phyloP scores from a whole-genome alignment of 2,329 filamentous ascomycete species.

The Apiospora saccharicola region DNA sequence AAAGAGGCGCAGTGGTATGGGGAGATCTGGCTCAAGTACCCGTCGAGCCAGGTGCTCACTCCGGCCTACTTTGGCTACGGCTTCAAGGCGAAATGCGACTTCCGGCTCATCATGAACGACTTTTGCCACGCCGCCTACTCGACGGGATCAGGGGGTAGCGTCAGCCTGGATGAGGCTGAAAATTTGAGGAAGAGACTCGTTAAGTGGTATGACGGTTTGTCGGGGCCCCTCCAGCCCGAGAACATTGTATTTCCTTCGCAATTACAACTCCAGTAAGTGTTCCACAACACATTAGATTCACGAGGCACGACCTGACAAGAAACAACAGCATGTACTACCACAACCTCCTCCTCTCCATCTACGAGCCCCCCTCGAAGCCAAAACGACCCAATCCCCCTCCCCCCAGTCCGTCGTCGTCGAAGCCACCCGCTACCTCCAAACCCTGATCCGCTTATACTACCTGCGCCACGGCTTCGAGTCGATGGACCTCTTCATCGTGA shows the following conservation, averaged over 20 bases:
- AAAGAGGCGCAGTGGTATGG: slow-evolving; percentile 41
- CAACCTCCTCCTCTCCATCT: slow-evolving; percentile 38
- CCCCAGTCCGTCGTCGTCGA: slow-evolving; percentile 34
- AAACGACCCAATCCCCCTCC: slow-evolving; percentile 24
- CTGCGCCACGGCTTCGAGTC: slow-evolving; percentile 45
- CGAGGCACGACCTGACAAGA: background rate
- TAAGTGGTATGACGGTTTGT: background rate
- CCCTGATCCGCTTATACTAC: slow-evolving; percentile 44
- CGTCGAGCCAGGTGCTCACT: slow-evolving; percentile 33
- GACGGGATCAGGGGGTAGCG: background rate
- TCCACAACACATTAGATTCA: background rate
- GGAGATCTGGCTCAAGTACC: slow-evolving; percentile 42
- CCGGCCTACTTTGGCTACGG: slow-evolving; percentile 37
- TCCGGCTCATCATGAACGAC: slow-evolving; percentile 40
- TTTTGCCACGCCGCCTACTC: slow-evolving; percentile 33
- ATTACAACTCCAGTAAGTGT: background rate
- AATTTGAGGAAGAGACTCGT: background rate
- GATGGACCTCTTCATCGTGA: slow-evolving; percentile 39
- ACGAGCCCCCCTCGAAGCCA: slow-evolving; percentile 32
- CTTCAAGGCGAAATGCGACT: slow-evolving; percentile 40
- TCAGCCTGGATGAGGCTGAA: slow-evolving; percentile 3
- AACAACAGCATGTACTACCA: slow-evolving; percentile 35
- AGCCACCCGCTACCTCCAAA: slow-evolving; percentile 41
- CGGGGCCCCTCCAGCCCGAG: background rate
- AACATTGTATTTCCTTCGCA: background rate